Base-by-base conservation (phyloP, 345 rosid species). In the Syzygium aqueum region DNA sequence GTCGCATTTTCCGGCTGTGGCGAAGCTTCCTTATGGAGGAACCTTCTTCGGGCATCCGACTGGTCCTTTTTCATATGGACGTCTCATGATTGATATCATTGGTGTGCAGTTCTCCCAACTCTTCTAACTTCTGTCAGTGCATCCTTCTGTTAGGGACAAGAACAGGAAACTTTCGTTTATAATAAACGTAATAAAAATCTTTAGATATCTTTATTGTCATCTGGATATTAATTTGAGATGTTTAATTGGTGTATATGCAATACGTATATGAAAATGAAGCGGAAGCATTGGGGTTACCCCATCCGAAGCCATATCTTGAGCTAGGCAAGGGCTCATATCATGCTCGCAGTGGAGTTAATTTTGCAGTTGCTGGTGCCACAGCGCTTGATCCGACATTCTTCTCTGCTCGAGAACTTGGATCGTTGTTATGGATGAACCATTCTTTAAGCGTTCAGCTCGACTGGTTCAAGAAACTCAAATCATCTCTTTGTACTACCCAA, bases 361-460 rank as follows among this genome's bases (percentile, higher is more conserved):
- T 94, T 56, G 98, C 96, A 23, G 96, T 95, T 51, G 91, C 94
- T 2, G 98, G 96, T 84, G 96, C 98, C 6, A 95, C 96, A 6
- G 94, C 96, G 3, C 92, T 92, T 10, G 91, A 90, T 23, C 15
- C 93, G 51, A 33, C 86, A 51, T 91, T 91, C 87, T 94, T 93
- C 51, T 84, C 90, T 21, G 84, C 90, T 15, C 85, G 87, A 67
- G 85, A 89, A 14, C 43, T 95, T 51, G 91, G 91, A 52, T 28
- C 83, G n/a, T 6, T 91, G 51, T 43, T 93, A 53, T 90, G 93
- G 91, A 92, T 94, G 2, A 92, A 93, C 27, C 85, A 90, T 85
- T 90, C 98, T 23, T 86, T 93, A 84, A 91, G 87, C 85, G 86
- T 90, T 54, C 96, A 93, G 90, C 89, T 94, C 84, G 91, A 87